Evolutionary conservation across 345 rosid species (phyloP).

Genomic region (Ceriops decandra): DNA sequence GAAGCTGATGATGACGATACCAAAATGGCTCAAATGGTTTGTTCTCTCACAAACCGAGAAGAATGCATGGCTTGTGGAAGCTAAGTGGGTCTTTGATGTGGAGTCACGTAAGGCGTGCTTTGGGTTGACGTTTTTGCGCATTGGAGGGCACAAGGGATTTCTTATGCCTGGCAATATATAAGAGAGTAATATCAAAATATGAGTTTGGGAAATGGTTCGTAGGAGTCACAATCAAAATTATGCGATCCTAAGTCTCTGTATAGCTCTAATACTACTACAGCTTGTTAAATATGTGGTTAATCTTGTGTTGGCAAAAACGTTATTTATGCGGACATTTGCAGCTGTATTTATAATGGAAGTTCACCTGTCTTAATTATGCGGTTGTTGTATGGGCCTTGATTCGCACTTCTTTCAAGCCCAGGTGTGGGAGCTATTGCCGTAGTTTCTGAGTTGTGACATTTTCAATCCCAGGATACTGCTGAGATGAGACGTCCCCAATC

Average conservation of each 20-base stretch:
- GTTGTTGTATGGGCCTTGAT: neutral
- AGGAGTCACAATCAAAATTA: neutral
- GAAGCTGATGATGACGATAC: constrained; percentile 37
- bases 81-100: constrained; percentile 14
- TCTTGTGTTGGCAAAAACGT: neutral
- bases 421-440: too few species aligned
- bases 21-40: constrained; percentile 79
- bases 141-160: neutral
- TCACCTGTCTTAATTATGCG: too few species aligned
- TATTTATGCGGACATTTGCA: neutral
- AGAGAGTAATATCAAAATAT: neutral
- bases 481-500: too few species aligned
- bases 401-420: too few species aligned
- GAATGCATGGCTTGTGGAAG: constrained; percentile 91
- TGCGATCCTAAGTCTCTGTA: neutral
- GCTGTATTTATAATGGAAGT: neutral
- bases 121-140: too few species aligned
- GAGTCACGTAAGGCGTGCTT: too few species aligned
- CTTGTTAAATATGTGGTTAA: neutral
- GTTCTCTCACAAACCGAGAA: constrained; percentile 79
- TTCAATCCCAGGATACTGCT: too few species aligned
- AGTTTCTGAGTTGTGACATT: too few species aligned
- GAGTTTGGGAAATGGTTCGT: neutral
- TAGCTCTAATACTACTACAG: neutral
- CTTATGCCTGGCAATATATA: neutral